Base-by-base conservation (phyloP, 176 grass and related monocot genomes). In the Saccharum officinarum region DNA sequence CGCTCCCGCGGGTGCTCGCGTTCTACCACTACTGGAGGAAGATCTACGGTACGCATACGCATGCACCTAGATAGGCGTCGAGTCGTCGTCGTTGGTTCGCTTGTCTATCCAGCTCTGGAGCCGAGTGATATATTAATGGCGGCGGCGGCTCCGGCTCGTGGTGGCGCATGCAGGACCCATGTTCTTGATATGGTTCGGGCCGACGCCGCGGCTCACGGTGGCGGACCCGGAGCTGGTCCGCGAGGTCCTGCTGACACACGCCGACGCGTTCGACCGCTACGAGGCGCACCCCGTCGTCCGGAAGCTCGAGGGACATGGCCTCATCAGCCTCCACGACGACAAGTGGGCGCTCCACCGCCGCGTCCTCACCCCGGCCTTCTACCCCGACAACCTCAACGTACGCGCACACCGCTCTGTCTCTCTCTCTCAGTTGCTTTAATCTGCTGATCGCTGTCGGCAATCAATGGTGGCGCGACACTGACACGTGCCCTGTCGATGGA, bases 1-100 rank as follows among this genome's bases (percentile, higher is more conserved):
- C 89, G 69, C 89, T 97, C 4, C 95, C 92, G 2, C 23, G 95
- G 85, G 95, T 97, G 44, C 95, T 97, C 60, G 81, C 90, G 6
- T 97, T 97, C 88, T 97, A 97, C 84, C 90, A 91, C 85, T 85
- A 94, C 82, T 97, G 95, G 95, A 87, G 86, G 60, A 94, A 89
- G 73, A 97, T 91, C 59, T 97, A 97, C 75, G 95, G 95, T 97
- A 86, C 7, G 42, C 52, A n/a, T 10, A 9, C 17, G 22, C 20
- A n/a, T 61, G 52, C 49, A 52, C 17, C 49, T 52, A 52, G 49
- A 49, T 16, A 46, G 15, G 14, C 12, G 44, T 7, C 50, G 50
- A 20, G 12, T 46, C 4, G 45, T 55, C 50, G 50, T 55, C 52
- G 52, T 20, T 54, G 50, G 17, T 84, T 10, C 22, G 64, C 22